phyloP scores from a whole-genome alignment of 2,329 filamentous ascomycete genomes.

The Colletotrichum sublineola region DNA sequence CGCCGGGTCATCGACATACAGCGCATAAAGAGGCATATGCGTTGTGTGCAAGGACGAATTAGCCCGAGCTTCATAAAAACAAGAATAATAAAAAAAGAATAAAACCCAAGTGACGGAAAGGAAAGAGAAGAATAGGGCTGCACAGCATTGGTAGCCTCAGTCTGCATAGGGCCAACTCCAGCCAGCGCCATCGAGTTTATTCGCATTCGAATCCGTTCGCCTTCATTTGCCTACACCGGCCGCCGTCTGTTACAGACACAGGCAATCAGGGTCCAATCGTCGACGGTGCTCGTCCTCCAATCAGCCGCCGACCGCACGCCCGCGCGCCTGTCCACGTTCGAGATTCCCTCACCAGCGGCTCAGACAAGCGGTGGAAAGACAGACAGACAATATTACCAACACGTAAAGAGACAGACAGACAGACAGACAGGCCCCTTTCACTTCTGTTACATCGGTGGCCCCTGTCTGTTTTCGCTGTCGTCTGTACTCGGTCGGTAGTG shows the following conservation, averaged over 20 bases:
- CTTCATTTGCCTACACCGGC: constrained; percentile 7
- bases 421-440: constrained; percentile 12
- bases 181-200: constrained; percentile 32
- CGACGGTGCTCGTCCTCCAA: constrained; percentile 8
- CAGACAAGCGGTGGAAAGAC: neutral
- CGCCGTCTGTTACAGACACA: constrained; percentile 17
- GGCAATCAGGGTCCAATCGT: constrained; percentile 12
- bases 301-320: constrained; percentile 8
- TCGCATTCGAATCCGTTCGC: constrained; percentile 8
- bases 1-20: constrained; percentile 20
- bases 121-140: too few relatives aligned
- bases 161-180: constrained; percentile 17
- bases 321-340: constrained; percentile 22
- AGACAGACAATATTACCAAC: too few relatives aligned
- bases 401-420: neutral
- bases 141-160: neutral
- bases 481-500: neutral
- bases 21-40: constrained; percentile 19
- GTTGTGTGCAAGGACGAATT: constrained; percentile 2
- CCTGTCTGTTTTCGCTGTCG: constrained; percentile 12
- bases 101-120: neutral
- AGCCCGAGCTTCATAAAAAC: neutral
- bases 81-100: neutral
- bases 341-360: neutral
- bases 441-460: constrained; percentile 19